These are phyloP conservation scores for Aspergillus sp. DNA, from an alignment of 2,329 filamentous ascomycete genomes.

Conservation along the genomic window DNA sequence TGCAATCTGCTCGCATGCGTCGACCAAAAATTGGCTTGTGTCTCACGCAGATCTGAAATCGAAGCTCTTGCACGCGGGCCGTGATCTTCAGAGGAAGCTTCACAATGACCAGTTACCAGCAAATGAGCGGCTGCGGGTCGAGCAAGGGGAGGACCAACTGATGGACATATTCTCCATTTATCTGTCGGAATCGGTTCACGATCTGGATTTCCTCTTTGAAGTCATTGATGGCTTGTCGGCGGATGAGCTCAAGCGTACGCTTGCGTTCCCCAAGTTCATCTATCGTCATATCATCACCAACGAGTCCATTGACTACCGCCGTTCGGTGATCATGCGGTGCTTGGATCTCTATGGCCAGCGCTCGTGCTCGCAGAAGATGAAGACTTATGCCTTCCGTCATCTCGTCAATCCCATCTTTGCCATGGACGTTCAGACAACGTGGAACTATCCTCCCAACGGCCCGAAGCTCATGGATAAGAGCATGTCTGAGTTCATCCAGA, in stretches of 20 bases:
- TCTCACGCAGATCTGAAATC: conserved; percentile 58
- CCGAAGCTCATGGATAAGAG: conserved; percentile 79
- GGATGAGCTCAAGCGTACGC: conserved; percentile 75
- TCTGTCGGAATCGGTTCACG: conserved; percentile 69
- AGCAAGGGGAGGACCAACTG: conserved; percentile 85
- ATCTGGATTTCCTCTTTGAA: conserved; percentile 80
- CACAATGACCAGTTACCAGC: conserved; percentile 68
- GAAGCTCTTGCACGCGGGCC: conserved; percentile 63
- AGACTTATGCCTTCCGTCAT: conserved; percentile 87
- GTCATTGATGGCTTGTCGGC: conserved; percentile 80
- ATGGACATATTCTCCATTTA: conserved; percentile 83
- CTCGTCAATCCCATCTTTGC: conserved; percentile 94
- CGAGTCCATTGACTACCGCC: conserved; percentile 83
- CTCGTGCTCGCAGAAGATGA: conserved; percentile 79
- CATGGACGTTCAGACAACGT: conserved; percentile 89
- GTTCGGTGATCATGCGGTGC: conserved; percentile 75
- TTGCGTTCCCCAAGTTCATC: conserved; percentile 76
- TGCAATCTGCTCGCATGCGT: conserved; percentile 68
- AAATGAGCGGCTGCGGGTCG: conserved; percentile 75
- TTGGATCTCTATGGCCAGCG: conserved; percentile 83
- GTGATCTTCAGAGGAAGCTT: conserved; percentile 74
- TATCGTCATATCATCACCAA: conserved; percentile 81
- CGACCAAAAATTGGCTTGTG: conserved; percentile 65
- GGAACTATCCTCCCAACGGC: conserved; percentile 57
- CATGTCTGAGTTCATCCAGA: conserved; percentile 86